Conservation (phyloP, 108 stramenopile species). For the Cyclostephanos invisitatus region DNA sequence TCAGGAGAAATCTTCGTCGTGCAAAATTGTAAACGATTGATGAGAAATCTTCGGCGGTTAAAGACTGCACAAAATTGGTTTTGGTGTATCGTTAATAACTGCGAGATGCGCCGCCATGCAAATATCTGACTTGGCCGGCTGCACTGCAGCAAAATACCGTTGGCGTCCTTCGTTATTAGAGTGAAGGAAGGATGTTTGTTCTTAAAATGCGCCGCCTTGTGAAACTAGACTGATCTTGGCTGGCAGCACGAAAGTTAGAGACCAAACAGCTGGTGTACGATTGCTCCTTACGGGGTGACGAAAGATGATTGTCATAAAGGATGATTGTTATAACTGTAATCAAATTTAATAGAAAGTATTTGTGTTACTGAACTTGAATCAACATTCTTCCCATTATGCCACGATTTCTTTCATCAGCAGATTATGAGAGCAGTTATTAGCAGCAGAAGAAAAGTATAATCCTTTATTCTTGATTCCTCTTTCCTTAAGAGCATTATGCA, state of each 20-base stretch:
- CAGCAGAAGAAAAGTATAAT: too few relatives aligned
- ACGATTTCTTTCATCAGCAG: neutral
- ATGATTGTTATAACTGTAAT: neutral
- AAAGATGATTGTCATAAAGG: neutral
- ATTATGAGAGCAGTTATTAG: too few relatives aligned
- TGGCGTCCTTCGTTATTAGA: too few relatives aligned
- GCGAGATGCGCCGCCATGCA: neutral
- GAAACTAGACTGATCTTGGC: neutral
- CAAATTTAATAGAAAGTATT: too few relatives aligned
- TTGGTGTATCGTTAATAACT: neutral
- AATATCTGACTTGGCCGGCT: neutral
- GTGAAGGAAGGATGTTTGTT: neutral
- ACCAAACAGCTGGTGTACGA: too few relatives aligned
- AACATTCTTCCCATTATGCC: too few relatives aligned
- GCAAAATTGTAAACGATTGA: slow-evolving; percentile 3
- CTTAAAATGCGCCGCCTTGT: neutral
- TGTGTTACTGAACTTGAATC: too few relatives aligned
- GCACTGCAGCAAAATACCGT: too few relatives aligned
- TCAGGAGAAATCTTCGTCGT: slow-evolving; percentile 1
- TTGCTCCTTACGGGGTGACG: neutral
- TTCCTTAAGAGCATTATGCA: neutral
- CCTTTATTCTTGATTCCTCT: too few relatives aligned
- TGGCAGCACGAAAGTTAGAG: neutral
- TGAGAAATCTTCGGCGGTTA: slow-evolving; percentile 5
- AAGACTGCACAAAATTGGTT: neutral